phyloP scores from a whole-genome alignment of 164 flowering plant genomes.

The Berberis thunbergii region DNA sequence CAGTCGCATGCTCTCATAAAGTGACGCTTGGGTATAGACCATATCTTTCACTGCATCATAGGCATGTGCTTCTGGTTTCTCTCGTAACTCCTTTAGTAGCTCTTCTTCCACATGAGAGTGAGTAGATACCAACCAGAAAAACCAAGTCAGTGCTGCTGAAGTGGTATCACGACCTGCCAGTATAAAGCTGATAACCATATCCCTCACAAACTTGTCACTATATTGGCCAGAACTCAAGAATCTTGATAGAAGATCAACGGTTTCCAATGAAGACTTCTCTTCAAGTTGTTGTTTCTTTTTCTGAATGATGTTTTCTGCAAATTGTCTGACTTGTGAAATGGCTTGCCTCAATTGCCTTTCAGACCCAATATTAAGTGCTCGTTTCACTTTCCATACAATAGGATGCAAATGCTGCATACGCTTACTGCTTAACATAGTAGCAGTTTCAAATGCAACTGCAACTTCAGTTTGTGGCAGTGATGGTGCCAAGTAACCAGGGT shows the following conservation, averaged over 20 bases:
- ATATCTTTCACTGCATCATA: slow-evolving; percentile 33
- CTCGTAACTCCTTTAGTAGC: slow-evolving; percentile 18
- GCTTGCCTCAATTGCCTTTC: slow-evolving; percentile 24
- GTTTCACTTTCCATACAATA: slow-evolving; percentile 25
- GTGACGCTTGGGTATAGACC: slow-evolving; percentile 38
- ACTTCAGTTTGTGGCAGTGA: slow-evolving; percentile 26
- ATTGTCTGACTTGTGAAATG: slow-evolving; percentile 15
- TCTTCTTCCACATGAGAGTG: slow-evolving; percentile 13
- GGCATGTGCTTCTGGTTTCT: slow-evolving; percentile 3
- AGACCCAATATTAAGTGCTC: slow-evolving; percentile 23
- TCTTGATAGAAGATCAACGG: slow-evolving; percentile 32
- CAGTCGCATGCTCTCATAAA: slow-evolving; percentile 48
- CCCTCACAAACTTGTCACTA: slow-evolving; percentile 27
- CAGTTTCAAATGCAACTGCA: slow-evolving; percentile 31
- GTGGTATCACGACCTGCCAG: slow-evolving; percentile 30
- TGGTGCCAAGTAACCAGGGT: slow-evolving; percentile 27
- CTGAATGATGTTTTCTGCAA: slow-evolving; percentile 24
- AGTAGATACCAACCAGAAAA: slow-evolving; percentile 21
- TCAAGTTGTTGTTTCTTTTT: slow-evolving; percentile 25
- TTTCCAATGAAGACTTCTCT: slow-evolving; percentile 10
- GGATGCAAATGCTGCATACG: slow-evolving; percentile 20
- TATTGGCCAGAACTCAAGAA: slow-evolving; percentile 32
- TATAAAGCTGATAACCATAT: slow-evolving; percentile 28
- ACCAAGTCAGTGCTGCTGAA: slow-evolving; percentile 30
- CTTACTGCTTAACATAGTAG: slow-evolving; percentile 13